phyloP scores from a whole-genome alignment of 805 yeast genomes.

The Isabelozyma pseudorhagii region DNA sequence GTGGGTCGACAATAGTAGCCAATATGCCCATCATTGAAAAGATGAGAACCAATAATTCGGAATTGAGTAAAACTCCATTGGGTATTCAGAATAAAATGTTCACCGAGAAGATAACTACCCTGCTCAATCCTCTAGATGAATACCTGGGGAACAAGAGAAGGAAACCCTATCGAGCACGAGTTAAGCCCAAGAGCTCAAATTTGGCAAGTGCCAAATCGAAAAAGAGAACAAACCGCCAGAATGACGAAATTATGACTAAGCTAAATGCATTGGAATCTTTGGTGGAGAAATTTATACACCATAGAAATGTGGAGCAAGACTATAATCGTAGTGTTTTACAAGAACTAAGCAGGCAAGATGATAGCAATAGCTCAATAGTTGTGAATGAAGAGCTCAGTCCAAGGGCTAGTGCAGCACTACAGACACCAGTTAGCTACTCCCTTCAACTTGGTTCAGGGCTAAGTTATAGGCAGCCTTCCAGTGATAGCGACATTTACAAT shows the following conservation, averaged over 20 bases:
- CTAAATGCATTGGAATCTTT: conserved; percentile 13
- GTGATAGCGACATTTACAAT: conserved; percentile 13
- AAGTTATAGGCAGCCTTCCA: not conserved
- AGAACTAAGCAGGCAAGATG: not conserved
- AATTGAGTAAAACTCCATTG: not conserved
- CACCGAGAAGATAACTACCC: not conserved
- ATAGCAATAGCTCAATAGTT: not conserved
- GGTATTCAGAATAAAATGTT: not conserved
- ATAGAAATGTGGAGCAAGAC: not conserved
- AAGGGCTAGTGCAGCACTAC: not conserved
- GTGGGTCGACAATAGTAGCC: conserved; percentile 1
- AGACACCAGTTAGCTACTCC: not conserved
- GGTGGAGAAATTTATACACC: not conserved
- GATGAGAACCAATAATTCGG: conserved; percentile 8
- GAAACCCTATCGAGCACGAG: not conserved
- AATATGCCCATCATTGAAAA: conserved; percentile 5
- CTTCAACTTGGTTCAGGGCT: not conserved
- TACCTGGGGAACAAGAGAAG: not conserved
- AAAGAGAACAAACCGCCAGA: conserved; percentile 1
- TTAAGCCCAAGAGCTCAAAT: not conserved
- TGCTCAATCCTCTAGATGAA: not conserved
- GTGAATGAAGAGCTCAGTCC: not conserved
- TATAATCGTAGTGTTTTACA: not conserved
- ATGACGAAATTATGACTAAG: conserved; percentile 13
- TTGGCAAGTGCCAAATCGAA: not conserved